Percentiles rank a stretch among this genome's conserved stretches.
phyloP scores from a whole-genome alignment of 257 asterid genomes.

The Henckelia pumila region DNA sequence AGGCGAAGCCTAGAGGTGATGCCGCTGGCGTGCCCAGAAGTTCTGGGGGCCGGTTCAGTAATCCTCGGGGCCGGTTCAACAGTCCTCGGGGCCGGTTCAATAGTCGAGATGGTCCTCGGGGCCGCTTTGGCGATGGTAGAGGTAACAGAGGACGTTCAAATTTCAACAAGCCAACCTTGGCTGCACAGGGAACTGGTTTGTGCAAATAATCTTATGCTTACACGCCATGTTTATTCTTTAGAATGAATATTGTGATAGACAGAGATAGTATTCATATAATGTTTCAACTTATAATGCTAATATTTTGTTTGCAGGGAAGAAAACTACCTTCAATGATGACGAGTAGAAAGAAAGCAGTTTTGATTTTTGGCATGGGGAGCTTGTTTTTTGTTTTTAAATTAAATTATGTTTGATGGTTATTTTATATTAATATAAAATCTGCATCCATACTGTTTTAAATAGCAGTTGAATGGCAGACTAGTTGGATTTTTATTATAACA shows the following conservation, averaged over 20 bases:
- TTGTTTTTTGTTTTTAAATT: too few relatives aligned
- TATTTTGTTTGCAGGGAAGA: not conserved
- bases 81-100: slow-evolving; percentile 29
- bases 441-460: not conserved
- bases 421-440: too few relatives aligned
- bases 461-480: not conserved
- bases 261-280: not conserved
- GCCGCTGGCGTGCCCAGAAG: slow-evolving; percentile 27
- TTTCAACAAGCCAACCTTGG: slow-evolving; percentile 24
- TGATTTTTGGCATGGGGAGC: not conserved
- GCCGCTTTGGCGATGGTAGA: slow-evolving; percentile 26
- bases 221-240: not conserved
- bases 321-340: not conserved
- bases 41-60: slow-evolving; percentile 29
- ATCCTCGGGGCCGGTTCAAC: not conserved
- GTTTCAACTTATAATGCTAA: too few relatives aligned
- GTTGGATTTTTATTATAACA: not conserved
- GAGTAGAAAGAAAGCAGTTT: not conserved
- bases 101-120: slow-evolving; percentile 16
- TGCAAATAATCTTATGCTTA: not conserved
- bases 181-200: slow-evolving; percentile 25
- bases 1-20: slow-evolving; percentile 60
- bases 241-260: too few relatives aligned
- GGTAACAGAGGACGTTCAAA: slow-evolving; percentile 47
- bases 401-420: not conserved